These are phyloP conservation scores for Entrophospora sp. DNA, from an alignment of 192 early-diverging fungal species.

Conservation along the genomic window DNA sequence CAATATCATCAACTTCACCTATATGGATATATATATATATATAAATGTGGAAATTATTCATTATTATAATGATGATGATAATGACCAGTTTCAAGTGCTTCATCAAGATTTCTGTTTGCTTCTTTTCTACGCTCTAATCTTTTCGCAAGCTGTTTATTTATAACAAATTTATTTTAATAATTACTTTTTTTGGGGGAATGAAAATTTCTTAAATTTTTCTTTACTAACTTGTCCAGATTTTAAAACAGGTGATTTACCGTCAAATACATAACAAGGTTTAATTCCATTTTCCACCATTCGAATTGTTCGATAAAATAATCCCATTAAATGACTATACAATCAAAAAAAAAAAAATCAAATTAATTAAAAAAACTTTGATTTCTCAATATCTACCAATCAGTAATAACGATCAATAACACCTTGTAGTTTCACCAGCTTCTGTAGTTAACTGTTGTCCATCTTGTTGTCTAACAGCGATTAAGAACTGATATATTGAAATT, in stretches of 20 bases:
- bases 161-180: too few relatives aligned
- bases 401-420: conserved; percentile 30
- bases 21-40: background rate
- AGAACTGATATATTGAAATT: conserved; percentile 97
- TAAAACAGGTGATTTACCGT: conserved; percentile 90
- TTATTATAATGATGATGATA: background rate
- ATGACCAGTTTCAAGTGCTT: conserved; percentile 58
- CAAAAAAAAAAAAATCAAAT: background rate
- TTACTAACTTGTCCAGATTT: conserved; percentile 77
- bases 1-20: conserved; percentile 69
- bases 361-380: background rate
- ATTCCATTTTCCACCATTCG: conserved; percentile 95
- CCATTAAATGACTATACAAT: conserved; percentile 78
- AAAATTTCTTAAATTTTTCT: background rate
- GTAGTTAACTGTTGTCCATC: conserved; percentile 88
- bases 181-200: background rate
- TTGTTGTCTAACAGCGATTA: conserved; percentile 84
- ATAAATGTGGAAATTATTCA: too few relatives aligned
- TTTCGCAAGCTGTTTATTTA: conserved; percentile 51
- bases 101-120: conserved; percentile 59
- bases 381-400: background rate
- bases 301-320: conserved; percentile 92
- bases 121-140: conserved; percentile 63
- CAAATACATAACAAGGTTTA: conserved; percentile 96
- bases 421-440: conserved; percentile 86